A percentile compares a stretch with the other conserved stretches of the same genome.
These are phyloP conservation scores for Pichia sp. DNA, from an alignment of 1,139 yeast genomes.

Conservation along the genomic window DNA sequence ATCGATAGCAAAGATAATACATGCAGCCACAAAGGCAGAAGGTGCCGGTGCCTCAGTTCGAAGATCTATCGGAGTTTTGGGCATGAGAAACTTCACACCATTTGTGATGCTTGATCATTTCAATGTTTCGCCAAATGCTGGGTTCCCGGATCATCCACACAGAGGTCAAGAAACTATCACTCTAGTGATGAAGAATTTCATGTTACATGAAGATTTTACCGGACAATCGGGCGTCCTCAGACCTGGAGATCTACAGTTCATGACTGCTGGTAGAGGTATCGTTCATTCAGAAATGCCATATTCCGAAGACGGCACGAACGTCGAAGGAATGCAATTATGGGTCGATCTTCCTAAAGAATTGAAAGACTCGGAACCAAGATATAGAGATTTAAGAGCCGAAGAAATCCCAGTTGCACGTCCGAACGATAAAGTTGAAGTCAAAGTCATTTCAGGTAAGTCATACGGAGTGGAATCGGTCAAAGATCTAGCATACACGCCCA, in stretches of 20 bases:
- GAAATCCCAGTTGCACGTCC: slow-evolving; percentile 75
- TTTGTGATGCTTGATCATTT: slow-evolving; percentile 86
- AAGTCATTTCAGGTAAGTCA: slow-evolving; percentile 75
- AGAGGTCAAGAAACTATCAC: slow-evolving; percentile 91
- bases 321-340: slow-evolving; percentile 86
- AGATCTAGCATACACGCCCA: slow-evolving; percentile 84
- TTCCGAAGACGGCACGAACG: slow-evolving; percentile 55
- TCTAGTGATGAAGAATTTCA: slow-evolving; percentile 65
- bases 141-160: slow-evolving; percentile 95
- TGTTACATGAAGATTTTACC: slow-evolving; percentile 92
- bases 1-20: slow-evolving; percentile 56
- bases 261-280: slow-evolving; percentile 93
- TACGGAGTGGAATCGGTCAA: slow-evolving; percentile 73
- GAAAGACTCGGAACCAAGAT: slow-evolving; percentile 72
- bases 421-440: slow-evolving; percentile 62
- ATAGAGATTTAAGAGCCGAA: slow-evolving; percentile 69
- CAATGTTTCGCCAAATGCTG: slow-evolving; percentile 49
- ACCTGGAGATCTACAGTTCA: slow-evolving; percentile 89
- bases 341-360: slow-evolving; percentile 77
- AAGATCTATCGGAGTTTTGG: slow-evolving; percentile 72
- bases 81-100: slow-evolving; percentile 74
- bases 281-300: slow-evolving; percentile 87
- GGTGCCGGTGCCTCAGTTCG: slow-evolving; percentile 88
- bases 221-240: slow-evolving; percentile 76
- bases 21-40: slow-evolving; percentile 75